These are phyloP conservation scores for Tuber brumale DNA, from an alignment of 495 filamentous ascomycete genomes.

Conservation along the genomic window DNA sequence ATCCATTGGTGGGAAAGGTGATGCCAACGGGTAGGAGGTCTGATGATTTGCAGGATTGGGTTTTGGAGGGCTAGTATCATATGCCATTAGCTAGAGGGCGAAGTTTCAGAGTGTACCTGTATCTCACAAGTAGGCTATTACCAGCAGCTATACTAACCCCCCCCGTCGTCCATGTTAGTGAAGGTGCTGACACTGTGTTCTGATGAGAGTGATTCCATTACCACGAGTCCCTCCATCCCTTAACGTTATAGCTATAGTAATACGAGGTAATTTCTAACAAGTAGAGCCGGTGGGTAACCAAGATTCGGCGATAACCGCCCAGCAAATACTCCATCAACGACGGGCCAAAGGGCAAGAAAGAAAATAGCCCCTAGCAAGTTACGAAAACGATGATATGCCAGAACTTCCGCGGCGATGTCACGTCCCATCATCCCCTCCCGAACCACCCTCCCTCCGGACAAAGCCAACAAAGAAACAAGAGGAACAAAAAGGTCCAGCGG, in stretches of 20 bases:
- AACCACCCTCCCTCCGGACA: no score
- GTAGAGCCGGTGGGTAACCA: no score
- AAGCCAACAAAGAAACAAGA: no score
- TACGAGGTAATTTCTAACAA: no score
- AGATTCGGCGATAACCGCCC: no score
- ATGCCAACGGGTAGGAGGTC: not conserved
- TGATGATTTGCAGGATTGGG: not conserved
- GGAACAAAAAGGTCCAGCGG: no score
- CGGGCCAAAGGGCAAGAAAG: no score
- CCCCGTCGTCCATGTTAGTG: not conserved
- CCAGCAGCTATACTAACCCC: not conserved
- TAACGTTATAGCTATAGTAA: not conserved
- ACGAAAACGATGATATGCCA: no score
- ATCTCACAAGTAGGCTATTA: not conserved
- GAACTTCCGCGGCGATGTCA: no score
- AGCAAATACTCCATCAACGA: no score
- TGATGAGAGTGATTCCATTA: not conserved
- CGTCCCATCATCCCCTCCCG: no score
- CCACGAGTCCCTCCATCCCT: not conserved
- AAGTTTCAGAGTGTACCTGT: not conserved
- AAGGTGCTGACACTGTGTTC: not conserved
- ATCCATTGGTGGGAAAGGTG: not conserved
- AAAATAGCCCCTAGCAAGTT: no score
- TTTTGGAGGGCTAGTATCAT: not conserved
- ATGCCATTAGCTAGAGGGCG: not conserved